Evolutionary conservation across 305 asterid genomes (phyloP), one percentile per base, ranked within the genome.

Genomic region (Rubia peregrina): DNA sequence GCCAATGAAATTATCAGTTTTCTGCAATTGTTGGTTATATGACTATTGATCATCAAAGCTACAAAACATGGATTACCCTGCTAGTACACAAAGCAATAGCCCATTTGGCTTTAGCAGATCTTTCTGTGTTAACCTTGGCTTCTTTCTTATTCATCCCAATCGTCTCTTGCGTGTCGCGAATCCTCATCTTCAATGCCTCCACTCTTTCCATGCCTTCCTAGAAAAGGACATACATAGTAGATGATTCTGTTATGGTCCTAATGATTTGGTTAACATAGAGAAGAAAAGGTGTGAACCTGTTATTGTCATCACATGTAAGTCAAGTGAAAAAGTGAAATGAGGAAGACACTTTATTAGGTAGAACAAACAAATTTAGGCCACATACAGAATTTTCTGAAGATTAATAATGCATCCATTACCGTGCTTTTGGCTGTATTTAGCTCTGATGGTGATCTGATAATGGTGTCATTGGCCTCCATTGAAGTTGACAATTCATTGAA

Each of bases 101-200:
- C 88, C 92, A 74, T 75, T 79, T 75, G 0, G 96, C 95, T 59
- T 81, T 90, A 61, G 76, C 75, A 41, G 74, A 78, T 80, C 85
- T 80, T 76, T 77, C 84, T 48, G 72, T 75, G 43, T 83, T 75
- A 1, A 30, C 71, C 33, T 19, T 69, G 72, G 64, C 65, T 53
- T 55, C 64, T 53, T 38, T 21, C 22, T 12, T 69, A 19, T 55
- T 36, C 3, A 41, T 53, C 57, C 14, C 51, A 68, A 68, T 68
- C 3, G 62, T 4, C 63, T 68, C 63, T 53, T 9, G 46, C 33
- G 72, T 68, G 12, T 68, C 61, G 38, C 30, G 46, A 36, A 68
- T 33, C 42, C 60, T 68, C 12, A 55, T 56, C 51, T 69, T 55
- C 64, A 69, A 21, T 53, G 38, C 19, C 51, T 53, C 51, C 41